phyloP scores from a whole-genome alignment of 805 yeast genomes.

The Ogataea thermomethanolica region DNA sequence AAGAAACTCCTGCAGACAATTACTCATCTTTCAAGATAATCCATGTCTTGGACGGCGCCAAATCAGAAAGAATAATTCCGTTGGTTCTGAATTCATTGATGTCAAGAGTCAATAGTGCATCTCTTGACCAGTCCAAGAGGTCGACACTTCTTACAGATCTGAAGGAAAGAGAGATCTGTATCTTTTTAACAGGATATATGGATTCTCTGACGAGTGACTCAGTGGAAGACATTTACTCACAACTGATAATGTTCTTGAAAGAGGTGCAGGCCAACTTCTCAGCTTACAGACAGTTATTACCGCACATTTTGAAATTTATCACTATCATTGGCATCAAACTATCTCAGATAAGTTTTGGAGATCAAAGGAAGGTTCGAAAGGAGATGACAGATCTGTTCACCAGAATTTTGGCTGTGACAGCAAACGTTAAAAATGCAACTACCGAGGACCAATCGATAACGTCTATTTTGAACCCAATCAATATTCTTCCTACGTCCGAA shows the following conservation, averaged over 20 bases:
- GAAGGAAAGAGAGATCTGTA: conserved; percentile 41
- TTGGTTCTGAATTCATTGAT: conserved; percentile 54
- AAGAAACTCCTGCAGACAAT: conserved; percentile 17
- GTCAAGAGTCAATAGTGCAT: conserved; percentile 40
- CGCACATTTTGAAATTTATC: conserved; percentile 51
- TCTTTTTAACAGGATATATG: conserved; percentile 59
- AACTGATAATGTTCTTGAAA: conserved; percentile 54
- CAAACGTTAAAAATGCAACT: conserved; percentile 20
- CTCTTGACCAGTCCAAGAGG: conserved; percentile 28
- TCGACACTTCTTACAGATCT: conserved; percentile 49
- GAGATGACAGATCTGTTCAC: conserved; percentile 39
- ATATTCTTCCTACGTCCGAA: conserved; percentile 20
- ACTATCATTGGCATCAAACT: conserved; percentile 54
- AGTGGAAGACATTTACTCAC: conserved; percentile 73
- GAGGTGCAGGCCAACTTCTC: conserved; percentile 49
- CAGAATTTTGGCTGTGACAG: conserved; percentile 23
- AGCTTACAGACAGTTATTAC: conserved; percentile 46
- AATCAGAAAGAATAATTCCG: conserved; percentile 72
- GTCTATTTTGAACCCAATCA: conserved; percentile 23
- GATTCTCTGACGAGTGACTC: conserved; percentile 69
- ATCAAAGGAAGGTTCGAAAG: conserved; percentile 53
- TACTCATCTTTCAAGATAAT: conserved; percentile 52
- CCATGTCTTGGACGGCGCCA: conserved; percentile 82
- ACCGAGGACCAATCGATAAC: conserved; percentile 20
- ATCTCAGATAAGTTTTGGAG: conserved; percentile 56